Conservation (phyloP, 2,329 filamentous ascomycete genomes). For the Colletotrichum truncatum region DNA sequence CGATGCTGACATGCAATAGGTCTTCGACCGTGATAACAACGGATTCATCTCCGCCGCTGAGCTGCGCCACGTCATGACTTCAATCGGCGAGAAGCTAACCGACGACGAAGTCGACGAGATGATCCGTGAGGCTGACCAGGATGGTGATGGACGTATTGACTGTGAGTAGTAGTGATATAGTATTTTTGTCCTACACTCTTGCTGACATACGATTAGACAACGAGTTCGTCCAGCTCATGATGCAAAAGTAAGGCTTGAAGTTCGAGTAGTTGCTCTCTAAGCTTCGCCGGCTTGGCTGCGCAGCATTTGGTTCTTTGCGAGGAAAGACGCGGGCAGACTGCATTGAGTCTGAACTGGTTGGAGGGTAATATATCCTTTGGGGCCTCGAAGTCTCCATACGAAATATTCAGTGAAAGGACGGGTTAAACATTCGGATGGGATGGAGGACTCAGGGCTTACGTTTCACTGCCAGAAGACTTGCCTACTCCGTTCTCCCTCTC, state of each 20-base stretch:
- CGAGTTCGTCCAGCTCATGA: slow-evolving; percentile 94
- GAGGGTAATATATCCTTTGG: slow-evolving; percentile 4
- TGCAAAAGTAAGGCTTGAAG: slow-evolving; percentile 78
- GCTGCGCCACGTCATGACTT: slow-evolving; percentile 91
- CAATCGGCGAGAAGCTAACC: slow-evolving; percentile 89
- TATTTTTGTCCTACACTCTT: no score
- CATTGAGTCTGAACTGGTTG: slow-evolving; percentile 11
- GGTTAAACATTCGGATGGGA: slow-evolving; percentile 1
- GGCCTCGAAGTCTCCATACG: neutral
- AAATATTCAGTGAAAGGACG: slow-evolving; percentile 12
- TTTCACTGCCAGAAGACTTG: slow-evolving; percentile 21
- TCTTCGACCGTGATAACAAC: slow-evolving; percentile 91
- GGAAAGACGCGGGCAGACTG: slow-evolving; percentile 12
- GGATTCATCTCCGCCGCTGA: slow-evolving; percentile 91
- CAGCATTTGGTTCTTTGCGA: slow-evolving; percentile 15
- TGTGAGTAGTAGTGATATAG: slow-evolving; percentile 72
- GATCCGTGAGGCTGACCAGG: slow-evolving; percentile 91
- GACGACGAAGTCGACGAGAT: slow-evolving; percentile 94
- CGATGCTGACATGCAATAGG: slow-evolving; percentile 48
- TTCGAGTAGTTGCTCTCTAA: slow-evolving; percentile 13
- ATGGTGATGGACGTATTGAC: slow-evolving; percentile 88
- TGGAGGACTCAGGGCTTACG: slow-evolving; percentile 7
- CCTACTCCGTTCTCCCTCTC: slow-evolving; percentile 16
- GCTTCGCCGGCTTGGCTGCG: neutral
- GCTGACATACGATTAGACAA: slow-evolving; percentile 68